These are phyloP conservation scores for Cytospora mali DNA, from an alignment of 2,329 filamentous ascomycete genomes.

Conservation along the genomic window DNA sequence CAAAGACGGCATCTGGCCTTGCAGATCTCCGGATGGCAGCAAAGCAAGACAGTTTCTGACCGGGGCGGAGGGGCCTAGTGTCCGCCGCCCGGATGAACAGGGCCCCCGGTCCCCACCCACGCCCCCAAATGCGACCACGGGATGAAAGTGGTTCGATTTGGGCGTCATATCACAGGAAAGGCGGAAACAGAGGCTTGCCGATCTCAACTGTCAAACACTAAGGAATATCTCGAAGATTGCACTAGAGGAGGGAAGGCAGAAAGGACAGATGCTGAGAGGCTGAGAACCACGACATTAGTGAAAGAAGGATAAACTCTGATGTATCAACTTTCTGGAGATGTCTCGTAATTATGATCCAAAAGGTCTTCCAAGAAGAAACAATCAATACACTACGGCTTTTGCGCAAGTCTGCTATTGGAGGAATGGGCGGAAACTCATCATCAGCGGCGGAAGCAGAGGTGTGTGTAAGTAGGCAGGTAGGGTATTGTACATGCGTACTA, in stretches of 20 bases:
- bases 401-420: too few species aligned
- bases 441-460: not conserved
- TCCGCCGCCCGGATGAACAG: conserved; percentile 1
- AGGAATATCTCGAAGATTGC: not conserved
- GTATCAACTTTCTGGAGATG: conserved; percentile 1
- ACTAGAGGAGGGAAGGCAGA: not conserved
- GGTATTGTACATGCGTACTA: too few species aligned
- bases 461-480: too few species aligned
- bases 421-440: not conserved
- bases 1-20: not conserved
- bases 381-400: too few species aligned
- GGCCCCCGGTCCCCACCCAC: not conserved
- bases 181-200: conserved; percentile 24
- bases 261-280: too few species aligned
- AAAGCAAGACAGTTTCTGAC: not conserved
- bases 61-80: not conserved
- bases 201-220: conserved; percentile 7
- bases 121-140: conserved; percentile 16
- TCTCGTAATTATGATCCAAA: too few species aligned
- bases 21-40: not conserved
- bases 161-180: conserved; percentile 21
- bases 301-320: not conserved
- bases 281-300: conserved; percentile 10
- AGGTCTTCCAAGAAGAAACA: too few species aligned
- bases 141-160: conserved; percentile 25